Percentiles rank a stretch among this genome's conserved stretches.
Evolutionary conservation across 192 early-diverging fungal species (phyloP).

Genomic region (Chytriomyces hyalinus): DNA sequence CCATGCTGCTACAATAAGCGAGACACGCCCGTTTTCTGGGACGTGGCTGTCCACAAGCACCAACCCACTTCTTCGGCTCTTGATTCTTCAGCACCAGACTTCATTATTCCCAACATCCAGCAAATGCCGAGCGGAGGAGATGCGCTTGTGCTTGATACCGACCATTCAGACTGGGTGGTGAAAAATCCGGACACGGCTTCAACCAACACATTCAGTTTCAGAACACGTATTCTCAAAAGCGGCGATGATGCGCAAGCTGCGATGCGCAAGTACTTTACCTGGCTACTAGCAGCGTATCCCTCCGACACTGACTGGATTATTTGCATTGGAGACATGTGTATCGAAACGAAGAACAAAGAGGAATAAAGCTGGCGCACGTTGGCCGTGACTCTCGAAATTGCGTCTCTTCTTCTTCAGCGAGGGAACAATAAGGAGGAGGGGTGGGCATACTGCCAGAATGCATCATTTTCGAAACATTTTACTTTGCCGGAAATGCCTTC

Average conservation of each 20-base stretch:
- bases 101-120: conserved; percentile 13
- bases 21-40: conserved; percentile 26
- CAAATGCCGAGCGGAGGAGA: conserved; percentile 16
- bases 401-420: too few relatives aligned
- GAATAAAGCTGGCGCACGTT: too few relatives aligned
- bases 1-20: conserved; percentile 14
- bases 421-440: too few relatives aligned
- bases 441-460: too few relatives aligned
- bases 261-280: conserved; percentile 20
- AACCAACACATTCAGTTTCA: conserved; percentile 1
- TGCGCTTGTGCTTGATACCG: conserved; percentile 19
- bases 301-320: conserved; percentile 19
- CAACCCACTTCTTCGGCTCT: not conserved
- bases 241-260: not conserved
- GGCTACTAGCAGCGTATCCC: not conserved
- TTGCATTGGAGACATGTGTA: conserved; percentile 20
- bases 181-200: not conserved
- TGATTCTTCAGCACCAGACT: not conserved
- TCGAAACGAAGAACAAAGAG: conserved; percentile 13
- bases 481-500: too few relatives aligned
- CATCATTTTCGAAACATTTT: too few relatives aligned
- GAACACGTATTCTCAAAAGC: conserved; percentile 18
- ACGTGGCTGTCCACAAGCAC: not conserved
- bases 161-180: conserved; percentile 29
- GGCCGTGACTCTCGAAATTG: too few relatives aligned